Percentiles rank a stretch among this genome's conserved stretches.
These are phyloP conservation scores for Chlamydomonas schloesseri DNA, from an alignment of 139 green algal species.

Conservation along the genomic window DNA sequence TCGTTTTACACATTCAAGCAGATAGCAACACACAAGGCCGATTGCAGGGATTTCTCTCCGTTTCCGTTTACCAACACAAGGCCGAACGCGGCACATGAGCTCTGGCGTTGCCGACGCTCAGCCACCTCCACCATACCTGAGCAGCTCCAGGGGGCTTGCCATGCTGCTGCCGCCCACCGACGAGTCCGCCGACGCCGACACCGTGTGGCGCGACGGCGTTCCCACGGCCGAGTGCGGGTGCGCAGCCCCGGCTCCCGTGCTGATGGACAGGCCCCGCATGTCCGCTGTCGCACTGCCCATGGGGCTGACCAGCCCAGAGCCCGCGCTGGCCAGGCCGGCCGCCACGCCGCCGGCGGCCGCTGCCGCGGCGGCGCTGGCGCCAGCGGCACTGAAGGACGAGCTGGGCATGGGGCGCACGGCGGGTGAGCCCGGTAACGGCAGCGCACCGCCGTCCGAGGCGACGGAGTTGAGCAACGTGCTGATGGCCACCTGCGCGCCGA, in stretches of 20 bases:
- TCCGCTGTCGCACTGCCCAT: neutral
- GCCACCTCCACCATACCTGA: neutral
- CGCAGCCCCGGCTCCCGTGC: neutral
- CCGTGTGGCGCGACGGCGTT: neutral
- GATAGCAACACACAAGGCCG: no score
- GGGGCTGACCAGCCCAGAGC: neutral
- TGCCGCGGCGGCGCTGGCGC: neutral
- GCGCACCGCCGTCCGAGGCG: neutral
- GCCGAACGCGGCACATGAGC: no score
- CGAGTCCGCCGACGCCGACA: neutral
- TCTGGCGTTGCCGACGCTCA: no score
- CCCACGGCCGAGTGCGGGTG: neutral
- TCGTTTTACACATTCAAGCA: no score
- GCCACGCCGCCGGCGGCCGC: neutral
- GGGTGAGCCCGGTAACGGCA: neutral
- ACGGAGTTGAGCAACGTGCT: constrained; percentile 65
- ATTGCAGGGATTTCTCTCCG: no score
- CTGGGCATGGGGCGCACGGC: neutral
- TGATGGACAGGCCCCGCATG: neutral
- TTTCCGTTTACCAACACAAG: no score
- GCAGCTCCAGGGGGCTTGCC: neutral
- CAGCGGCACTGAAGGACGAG: no score
- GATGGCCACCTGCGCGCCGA: constrained; percentile 56
- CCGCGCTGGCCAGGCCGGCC: neutral
- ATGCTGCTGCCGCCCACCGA: neutral